Conservation (phyloP, 192 early-diverging fungal genomes). For the Entomortierella parvispora region DNA sequence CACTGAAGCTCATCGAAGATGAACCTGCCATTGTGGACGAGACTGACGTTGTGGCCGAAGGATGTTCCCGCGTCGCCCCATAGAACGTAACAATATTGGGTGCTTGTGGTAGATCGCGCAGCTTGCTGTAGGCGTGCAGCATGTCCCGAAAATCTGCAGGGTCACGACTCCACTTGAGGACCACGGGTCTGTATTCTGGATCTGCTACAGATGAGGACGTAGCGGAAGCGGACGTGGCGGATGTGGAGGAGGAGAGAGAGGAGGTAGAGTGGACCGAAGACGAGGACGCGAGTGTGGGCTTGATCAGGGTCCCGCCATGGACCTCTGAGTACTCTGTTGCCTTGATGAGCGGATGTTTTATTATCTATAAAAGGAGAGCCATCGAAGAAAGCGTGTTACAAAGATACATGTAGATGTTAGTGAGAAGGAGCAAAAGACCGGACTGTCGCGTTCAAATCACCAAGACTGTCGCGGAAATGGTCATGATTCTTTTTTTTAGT, state of each 20-base stretch:
- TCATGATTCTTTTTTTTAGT: neutral
- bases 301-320: constrained; percentile 40
- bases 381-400: neutral
- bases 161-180: constrained; percentile 41
- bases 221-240: constrained; percentile 3
- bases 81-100: constrained; percentile 45
- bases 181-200: constrained; percentile 39
- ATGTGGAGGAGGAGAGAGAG: constrained; percentile 10
- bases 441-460: too few relatives aligned
- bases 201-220: constrained; percentile 2
- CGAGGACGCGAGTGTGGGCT: constrained; percentile 15
- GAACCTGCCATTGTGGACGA: constrained; percentile 6
- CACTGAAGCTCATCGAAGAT: neutral
- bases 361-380: constrained; percentile 17
- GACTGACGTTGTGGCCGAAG: constrained; percentile 12
- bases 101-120: constrained; percentile 30
- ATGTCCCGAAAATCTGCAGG: constrained; percentile 49
- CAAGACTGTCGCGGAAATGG: neutral
- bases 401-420: neutral
- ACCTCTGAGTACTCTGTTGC: constrained; percentile 52
- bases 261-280: constrained; percentile 32
- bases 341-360: constrained; percentile 53
- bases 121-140: constrained; percentile 34
- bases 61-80: constrained; percentile 44
- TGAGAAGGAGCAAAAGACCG: neutral